Evolutionary conservation across 495 filamentous ascomycete genomes (phyloP), one percentile per base, ranked within the genome.

Genomic region (Parmelia sp.): DNA sequence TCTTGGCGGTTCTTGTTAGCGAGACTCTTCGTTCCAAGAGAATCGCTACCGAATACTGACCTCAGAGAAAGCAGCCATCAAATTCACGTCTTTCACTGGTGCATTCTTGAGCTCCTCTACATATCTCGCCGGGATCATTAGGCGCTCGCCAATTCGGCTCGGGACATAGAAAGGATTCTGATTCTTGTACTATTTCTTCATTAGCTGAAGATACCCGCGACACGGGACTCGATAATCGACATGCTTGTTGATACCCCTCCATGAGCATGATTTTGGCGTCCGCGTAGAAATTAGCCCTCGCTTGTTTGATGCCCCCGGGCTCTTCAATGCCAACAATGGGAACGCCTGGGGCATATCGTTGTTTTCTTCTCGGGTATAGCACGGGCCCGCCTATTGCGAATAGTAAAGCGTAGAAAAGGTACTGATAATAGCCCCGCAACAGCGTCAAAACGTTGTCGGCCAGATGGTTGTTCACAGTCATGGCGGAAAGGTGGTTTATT

Each of bases 41-140:
- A n/a, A 21, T 3, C 12, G 7, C n/a, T 23, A 45, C n/a, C 7
- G 42, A 45, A n/a, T 19, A 45, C 42, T n/a, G 14, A 45, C 42
- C 42, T 45, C 42, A 23, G 4, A 45, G 14, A 23, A 45, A 23
- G 42, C 9, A 23, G 3, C 21, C 4, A 45, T 19, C 5, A n/a
- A 5, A 45, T 45, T 19, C 19, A 59, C 57, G 4, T 59, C 33
- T 35, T 39, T 17, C 9, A 15, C 37, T 0, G 70, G 68, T 3
- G 62, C 62, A 36, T 65, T 69, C 60, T 72, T 70, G 53, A 72
- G 55, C 35, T 72, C 70, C 15, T 70, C 66, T 5, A 72, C 40
- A 56, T 69, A 69, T 40, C 58, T 61, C 27, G 45, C 27, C 21
- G 70, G 70, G 21, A 72, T 37, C 66, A 72, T 66, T 27, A 70